These are phyloP conservation scores for Wallacemonas sp. DNA, from an alignment of 208 protist genomes.

Conservation along the genomic window DNA sequence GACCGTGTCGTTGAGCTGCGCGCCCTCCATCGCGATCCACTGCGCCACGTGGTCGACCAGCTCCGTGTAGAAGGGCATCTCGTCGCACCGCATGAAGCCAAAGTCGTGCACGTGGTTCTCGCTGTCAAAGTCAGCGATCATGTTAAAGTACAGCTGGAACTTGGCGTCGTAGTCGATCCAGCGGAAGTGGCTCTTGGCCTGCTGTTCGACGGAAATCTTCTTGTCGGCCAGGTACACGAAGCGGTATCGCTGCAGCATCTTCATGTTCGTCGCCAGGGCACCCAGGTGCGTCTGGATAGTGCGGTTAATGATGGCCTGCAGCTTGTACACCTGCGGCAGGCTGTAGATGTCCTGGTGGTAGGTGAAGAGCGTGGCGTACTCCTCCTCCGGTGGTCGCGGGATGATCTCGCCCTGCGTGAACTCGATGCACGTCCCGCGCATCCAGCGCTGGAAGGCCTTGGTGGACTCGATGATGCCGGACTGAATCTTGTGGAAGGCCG, in stretches of 20 bases:
- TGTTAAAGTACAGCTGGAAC: slow-evolving; percentile 94
- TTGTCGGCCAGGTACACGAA: slow-evolving; percentile 95
- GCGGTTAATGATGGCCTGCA: slow-evolving; percentile 90
- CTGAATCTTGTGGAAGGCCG: slow-evolving; percentile 92
- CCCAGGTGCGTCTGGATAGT: slow-evolving; percentile 92
- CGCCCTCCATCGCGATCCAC: slow-evolving; percentile 95
- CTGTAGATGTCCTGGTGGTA: slow-evolving; percentile 95
- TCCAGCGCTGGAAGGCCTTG: slow-evolving; percentile 96
- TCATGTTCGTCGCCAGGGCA: slow-evolving; percentile 90
- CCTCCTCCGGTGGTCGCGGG: slow-evolving; percentile 80
- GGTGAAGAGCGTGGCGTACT: slow-evolving; percentile 88
- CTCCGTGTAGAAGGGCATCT: slow-evolving; percentile 87
- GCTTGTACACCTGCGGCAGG: slow-evolving; percentile 88
- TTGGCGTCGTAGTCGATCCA: slow-evolving; percentile 96
- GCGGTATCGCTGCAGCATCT: slow-evolving; percentile 93
- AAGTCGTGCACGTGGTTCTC: slow-evolving; percentile 90
- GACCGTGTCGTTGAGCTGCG: slow-evolving; percentile 92
- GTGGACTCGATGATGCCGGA: slow-evolving; percentile 93
- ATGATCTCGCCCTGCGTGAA: slow-evolving; percentile 92
- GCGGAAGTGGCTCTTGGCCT: slow-evolving; percentile 92
- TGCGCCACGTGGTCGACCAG: slow-evolving; percentile 91
- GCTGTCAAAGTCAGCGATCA: slow-evolving; percentile 92
- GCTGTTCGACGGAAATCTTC: slow-evolving; percentile 94
- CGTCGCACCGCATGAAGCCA: slow-evolving; percentile 96
- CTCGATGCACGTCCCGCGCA: slow-evolving; percentile 96